Evolutionary conservation across 257 asterid genomes (phyloP).

Genomic region (Lavandula angustifolia): DNA sequence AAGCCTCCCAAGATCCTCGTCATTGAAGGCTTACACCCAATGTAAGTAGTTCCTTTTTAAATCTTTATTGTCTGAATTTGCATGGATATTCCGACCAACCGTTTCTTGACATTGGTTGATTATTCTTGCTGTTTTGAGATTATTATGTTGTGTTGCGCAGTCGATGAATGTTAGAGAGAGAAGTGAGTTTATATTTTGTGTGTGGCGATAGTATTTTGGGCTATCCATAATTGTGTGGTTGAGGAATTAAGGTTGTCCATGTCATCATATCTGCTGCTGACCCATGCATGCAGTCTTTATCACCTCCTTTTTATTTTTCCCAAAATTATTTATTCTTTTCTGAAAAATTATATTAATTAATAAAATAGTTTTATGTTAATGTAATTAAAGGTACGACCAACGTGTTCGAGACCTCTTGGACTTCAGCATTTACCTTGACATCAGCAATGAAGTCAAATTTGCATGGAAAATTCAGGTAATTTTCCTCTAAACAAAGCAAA

Average conservation of each 20-base stretch:
- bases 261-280: constrained; percentile 36
- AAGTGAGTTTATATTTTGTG: not conserved
- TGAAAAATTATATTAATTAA: too few species aligned
- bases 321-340: not conserved
- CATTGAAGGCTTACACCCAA: constrained; percentile 95
- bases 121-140: too few species aligned
- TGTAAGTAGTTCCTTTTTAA: constrained; percentile 52
- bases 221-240: constrained; percentile 42
- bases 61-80: too few species aligned
- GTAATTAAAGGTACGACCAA: constrained; percentile 62
- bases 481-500: not conserved
- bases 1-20: constrained; percentile 96
- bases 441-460: constrained; percentile 94
- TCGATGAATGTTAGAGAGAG: not conserved
- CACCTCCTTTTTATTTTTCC: constrained; percentile 19
- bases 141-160: too few species aligned
- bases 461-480: constrained; percentile 86
- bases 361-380: not conserved
- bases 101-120: too few species aligned
- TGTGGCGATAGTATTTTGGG: constrained; percentile 5
- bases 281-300: constrained; percentile 39
- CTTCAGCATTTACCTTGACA: constrained; percentile 95
- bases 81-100: too few species aligned
- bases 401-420: constrained; percentile 96
- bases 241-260: constrained; percentile 59